These are phyloP conservation scores for Tuctoria greenei DNA, from an alignment of 176 grass and related monocot genomes.

Conservation along the genomic window DNA sequence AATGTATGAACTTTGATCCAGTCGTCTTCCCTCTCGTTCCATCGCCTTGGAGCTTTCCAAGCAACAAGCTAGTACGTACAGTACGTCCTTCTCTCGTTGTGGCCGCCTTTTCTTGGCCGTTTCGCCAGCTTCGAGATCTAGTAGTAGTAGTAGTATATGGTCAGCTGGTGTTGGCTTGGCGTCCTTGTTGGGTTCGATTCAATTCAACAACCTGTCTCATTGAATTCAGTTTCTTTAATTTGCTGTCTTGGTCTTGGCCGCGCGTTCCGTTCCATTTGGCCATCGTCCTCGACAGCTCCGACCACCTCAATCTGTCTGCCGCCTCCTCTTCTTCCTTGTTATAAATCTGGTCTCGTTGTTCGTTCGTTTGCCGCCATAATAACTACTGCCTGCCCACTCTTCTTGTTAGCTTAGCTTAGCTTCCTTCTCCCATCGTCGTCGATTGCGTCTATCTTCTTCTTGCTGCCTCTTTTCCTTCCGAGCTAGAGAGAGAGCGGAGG, in stretches of 20 bases:
- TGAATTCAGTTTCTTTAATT: neutral
- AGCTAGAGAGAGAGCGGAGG: neutral
- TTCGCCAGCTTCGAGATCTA: too few species aligned
- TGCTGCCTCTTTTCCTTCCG: neutral
- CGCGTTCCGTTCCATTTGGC: neutral
- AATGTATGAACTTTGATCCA: neutral
- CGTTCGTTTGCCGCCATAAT: neutral
- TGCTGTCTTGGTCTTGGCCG: too few species aligned
- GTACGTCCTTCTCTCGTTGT: too few species aligned
- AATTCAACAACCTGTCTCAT: too few species aligned
- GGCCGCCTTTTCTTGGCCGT: too few species aligned
- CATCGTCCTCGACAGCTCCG: too few species aligned
- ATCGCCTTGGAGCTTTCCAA: too few species aligned
- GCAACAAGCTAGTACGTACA: too few species aligned
- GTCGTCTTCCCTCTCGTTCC: neutral
- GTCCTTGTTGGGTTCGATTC: neutral
- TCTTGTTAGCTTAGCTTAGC: too few species aligned
- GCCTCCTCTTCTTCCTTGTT: neutral
- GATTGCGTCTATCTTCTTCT: neutral
- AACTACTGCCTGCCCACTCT: neutral
- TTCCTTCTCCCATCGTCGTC: too few species aligned
- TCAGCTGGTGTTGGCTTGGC: neutral
- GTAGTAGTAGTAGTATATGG: too few species aligned
- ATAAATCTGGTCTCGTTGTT: neutral
- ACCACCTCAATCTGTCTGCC: too few species aligned